Evolutionary conservation across 2,329 filamentous ascomycete genomes (phyloP), one percentile per base, ranked within the genome.

Genomic region (Colletotrichum shisoi): DNA sequence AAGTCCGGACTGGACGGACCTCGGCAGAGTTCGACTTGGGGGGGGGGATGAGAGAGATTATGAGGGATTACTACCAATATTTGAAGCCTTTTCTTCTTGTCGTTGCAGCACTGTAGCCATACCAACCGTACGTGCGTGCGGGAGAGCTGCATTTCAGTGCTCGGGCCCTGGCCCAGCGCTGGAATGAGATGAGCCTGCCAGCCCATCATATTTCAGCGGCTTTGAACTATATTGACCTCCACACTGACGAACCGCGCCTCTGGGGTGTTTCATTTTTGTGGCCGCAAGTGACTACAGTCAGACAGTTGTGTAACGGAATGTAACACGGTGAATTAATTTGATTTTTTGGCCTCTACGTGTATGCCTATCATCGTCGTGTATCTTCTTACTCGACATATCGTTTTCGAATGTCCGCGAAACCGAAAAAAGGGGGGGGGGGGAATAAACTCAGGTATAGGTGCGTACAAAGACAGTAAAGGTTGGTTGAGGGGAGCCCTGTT

Each of bases 381-480:
- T 63, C 40, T 34, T 67, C 44, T 27, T 62, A 15, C 9, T 27
- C 31, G 27, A 40, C 60, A 67, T 46, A 57, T 46, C 31, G 5
- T 53, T 45, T 40, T 15, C 15, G 34, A 48, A 40, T 17, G n/a
- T 34, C 21, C 37, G 24, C 40, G 19, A n/a, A 12, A 56, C 31
- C 31, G 27, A 46, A 11, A 17, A 42, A 34, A n/a, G 27, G 59
- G 63, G 59, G 52, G 24, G 27, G 59, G 63, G 59, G 52, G 17
- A 56, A 64, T 54, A 54, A 56, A 59, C 46, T 64, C 44, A 68
- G 65, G 65, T 68, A 65, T 59, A 60, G 19, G 19, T 63, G 58
- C 52, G 31, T 53, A 52, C 59, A 57, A 42, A 46, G 15, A 37
- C 27, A 27, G 45, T n/a, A 17, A 24, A 53, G 21, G 27, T 67